Evolutionary conservation across 257 asterid genomes (phyloP).

Genomic region (Lavandula angustifolia): DNA sequence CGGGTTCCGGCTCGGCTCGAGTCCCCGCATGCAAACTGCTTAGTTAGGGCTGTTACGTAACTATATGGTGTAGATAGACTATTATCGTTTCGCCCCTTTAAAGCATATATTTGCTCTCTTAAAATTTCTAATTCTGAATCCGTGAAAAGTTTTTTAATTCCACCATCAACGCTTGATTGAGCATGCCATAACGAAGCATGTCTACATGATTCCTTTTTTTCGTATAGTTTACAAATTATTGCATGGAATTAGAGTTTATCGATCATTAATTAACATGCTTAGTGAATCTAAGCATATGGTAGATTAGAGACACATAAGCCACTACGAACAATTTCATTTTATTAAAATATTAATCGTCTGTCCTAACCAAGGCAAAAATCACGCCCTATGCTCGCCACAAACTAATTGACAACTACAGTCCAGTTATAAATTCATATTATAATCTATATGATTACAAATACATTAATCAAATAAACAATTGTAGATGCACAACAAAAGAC

Average conservation of each 20-base stretch:
- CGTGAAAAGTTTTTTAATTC: no score
- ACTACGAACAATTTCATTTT: slow-evolving; percentile 15
- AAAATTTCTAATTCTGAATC: no score
- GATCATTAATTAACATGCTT: slow-evolving; percentile 14
- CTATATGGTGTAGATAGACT: slow-evolving; percentile 11
- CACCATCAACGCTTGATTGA: no score
- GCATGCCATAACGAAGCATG: no score
- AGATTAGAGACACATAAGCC: slow-evolving; percentile 14
- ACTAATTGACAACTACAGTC: not conserved
- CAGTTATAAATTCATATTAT: no score
- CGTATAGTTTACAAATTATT: no score
- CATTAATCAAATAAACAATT: not conserved
- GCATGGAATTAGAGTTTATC: not conserved
- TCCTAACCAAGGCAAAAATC: slow-evolving; percentile 24
- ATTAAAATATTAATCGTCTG: slow-evolving; percentile 8
- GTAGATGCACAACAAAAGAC: no score
- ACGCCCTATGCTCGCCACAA: slow-evolving; percentile 33
- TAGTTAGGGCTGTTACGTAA: slow-evolving; percentile 9
- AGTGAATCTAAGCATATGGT: slow-evolving; percentile 28
- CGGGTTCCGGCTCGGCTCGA: slow-evolving; percentile 34
- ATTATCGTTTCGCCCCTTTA: no score
- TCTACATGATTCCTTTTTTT: no score
- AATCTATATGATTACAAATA: not conserved
- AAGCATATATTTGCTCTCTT: no score
- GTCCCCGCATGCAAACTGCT: slow-evolving; percentile 63